These are phyloP conservation scores for Pseudocercospora crystallina DNA, from an alignment of 2,329 filamentous ascomycete genomes.

Conservation along the genomic window DNA sequence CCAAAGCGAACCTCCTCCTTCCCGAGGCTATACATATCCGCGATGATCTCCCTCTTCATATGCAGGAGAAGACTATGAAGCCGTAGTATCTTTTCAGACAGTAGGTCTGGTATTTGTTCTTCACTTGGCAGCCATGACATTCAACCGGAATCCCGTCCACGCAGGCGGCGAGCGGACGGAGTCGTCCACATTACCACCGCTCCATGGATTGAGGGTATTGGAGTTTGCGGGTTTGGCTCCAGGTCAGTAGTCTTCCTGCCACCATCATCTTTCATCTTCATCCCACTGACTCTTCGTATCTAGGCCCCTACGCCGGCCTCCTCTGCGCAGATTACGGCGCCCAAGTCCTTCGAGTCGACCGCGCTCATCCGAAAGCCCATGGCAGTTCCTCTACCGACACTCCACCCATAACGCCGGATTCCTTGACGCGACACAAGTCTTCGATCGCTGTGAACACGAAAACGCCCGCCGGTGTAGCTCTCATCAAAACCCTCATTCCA, in stretches of 20 bases:
- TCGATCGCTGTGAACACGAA: conserved; percentile 82
- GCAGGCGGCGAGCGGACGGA: conserved; percentile 5
- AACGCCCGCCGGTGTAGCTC: conserved; percentile 57
- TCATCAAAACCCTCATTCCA: conserved; percentile 66
- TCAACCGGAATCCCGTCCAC: conserved; percentile 6
- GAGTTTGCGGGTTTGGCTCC: conserved; percentile 65
- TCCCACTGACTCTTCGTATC: not conserved
- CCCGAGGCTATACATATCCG: no score
- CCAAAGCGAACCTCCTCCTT: no score
- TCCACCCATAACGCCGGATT: conserved; percentile 60
- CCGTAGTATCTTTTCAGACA: no score
- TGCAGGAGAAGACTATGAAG: no score
- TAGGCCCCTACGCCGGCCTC: conserved; percentile 84
- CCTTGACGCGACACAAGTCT: conserved; percentile 75
- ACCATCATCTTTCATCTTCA: not conserved
- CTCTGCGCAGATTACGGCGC: conserved; percentile 89
- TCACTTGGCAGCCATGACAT: conserved; percentile 3
- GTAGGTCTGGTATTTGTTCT: no score
- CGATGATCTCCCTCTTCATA: no score
- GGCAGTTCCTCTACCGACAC: conserved; percentile 24
- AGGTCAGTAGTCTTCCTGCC: conserved; percentile 39
- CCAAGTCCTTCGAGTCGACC: conserved; percentile 82
- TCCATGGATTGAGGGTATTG: conserved; percentile 61
- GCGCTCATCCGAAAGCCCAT: conserved; percentile 46
- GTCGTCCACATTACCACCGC: conserved; percentile 42